Conservation (phyloP, 108 stramenopile species). For the Mediolabrus comicus region DNA sequence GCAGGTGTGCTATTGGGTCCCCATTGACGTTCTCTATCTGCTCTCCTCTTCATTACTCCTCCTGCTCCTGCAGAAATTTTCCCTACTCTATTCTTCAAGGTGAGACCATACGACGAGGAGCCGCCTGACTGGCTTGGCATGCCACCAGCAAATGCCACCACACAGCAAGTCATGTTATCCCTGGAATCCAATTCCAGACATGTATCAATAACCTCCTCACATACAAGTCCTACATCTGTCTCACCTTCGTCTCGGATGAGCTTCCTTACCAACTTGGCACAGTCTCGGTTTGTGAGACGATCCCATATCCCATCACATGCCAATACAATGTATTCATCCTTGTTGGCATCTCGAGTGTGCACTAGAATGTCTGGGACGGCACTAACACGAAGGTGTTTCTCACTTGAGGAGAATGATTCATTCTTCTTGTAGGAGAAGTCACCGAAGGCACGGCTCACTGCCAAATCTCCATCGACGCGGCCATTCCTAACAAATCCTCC, state of each 20-base stretch:
- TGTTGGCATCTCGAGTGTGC: constrained; percentile 50
- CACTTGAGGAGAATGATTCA: background rate
- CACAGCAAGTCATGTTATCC: constrained; percentile 79
- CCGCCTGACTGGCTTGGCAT: background rate
- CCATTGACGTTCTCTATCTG: constrained; percentile 38
- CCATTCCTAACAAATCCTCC: constrained; percentile 82
- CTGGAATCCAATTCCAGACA: constrained; percentile 74
- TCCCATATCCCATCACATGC: constrained; percentile 91
- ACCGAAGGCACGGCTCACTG: constrained; percentile 94
- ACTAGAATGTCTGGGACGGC: constrained; percentile 80
- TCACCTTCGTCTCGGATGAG: constrained; percentile 58
- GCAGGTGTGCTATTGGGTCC: constrained; percentile 28
- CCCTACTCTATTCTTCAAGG: background rate
- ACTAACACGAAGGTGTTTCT: constrained; percentile 80
- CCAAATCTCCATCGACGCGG: constrained; percentile 95
- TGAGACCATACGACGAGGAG: background rate
- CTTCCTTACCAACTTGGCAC: constrained; percentile 57
- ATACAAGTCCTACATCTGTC: constrained; percentile 66
- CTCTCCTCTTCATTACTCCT: constrained; percentile 34
- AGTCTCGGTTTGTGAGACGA: constrained; percentile 59
- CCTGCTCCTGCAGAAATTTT: background rate
- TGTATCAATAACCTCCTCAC: constrained; percentile 82
- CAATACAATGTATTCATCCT: constrained; percentile 73
- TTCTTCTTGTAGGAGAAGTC: constrained; percentile 82
- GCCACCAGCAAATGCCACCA: constrained; percentile 42